These are phyloP conservation scores for Venturiaceae sp. DNA, from an alignment of 2,329 filamentous ascomycete genomes.

Conservation along the genomic window DNA sequence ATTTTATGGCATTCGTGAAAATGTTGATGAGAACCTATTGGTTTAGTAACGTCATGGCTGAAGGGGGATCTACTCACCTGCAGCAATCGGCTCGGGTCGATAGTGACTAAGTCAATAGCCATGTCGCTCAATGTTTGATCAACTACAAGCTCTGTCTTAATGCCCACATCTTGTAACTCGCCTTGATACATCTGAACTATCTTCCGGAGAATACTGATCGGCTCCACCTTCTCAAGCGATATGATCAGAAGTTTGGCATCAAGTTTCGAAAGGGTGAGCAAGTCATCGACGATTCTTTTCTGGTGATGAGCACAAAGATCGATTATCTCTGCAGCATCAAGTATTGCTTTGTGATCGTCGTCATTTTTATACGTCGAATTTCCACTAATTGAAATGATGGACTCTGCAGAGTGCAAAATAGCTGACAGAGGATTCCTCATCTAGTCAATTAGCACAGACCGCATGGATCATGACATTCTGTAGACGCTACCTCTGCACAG, in stretches of 20 bases:
- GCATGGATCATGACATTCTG: too few species aligned
- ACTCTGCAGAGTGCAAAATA: constrained; percentile 6
- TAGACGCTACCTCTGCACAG: too few species aligned
- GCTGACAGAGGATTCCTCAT: constrained; percentile 12
- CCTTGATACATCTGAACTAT: constrained; percentile 3
- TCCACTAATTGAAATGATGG: not conserved
- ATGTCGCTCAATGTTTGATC: constrained; percentile 1
- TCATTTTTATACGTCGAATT: not conserved
- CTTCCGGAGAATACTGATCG: not conserved
- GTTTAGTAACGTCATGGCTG: too few species aligned
- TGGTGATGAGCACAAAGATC: constrained; percentile 36
- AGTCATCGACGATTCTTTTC: constrained; percentile 37
- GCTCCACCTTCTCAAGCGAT: not conserved
- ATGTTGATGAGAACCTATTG: constrained; percentile 7
- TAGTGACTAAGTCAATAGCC: not conserved
- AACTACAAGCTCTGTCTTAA: not conserved
- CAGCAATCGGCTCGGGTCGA: not conserved
- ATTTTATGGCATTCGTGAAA: constrained; percentile 6
- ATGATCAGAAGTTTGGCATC: constrained; percentile 5
- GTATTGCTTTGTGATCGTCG: constrained; percentile 5
- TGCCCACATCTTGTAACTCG: not conserved
- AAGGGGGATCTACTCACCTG: too few species aligned
- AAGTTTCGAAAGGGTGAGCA: constrained; percentile 8
- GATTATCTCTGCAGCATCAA: constrained; percentile 26
- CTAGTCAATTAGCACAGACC: too few species aligned